These are phyloP conservation scores for Clarireedia homoeocarpa DNA, from an alignment of 2,329 filamentous ascomycete genomes.

Conservation along the genomic window DNA sequence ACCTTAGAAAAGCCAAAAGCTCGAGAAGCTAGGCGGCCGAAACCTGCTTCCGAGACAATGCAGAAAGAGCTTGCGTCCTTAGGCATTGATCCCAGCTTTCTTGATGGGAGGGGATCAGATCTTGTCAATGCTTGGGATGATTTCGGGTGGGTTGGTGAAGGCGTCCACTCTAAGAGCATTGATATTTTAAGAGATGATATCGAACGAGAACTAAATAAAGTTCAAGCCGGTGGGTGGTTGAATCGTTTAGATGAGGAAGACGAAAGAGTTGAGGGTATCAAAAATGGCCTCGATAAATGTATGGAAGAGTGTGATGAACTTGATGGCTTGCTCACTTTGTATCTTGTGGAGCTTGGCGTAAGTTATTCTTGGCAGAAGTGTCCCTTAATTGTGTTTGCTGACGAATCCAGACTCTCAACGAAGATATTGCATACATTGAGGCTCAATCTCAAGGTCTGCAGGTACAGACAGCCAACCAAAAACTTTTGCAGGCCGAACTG, in stretches of 20 bases:
- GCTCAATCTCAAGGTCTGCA: slow-evolving; percentile 94
- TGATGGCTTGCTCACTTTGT: slow-evolving; percentile 87
- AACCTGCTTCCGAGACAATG: slow-evolving; percentile 27
- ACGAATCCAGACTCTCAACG: slow-evolving; percentile 67
- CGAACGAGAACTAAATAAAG: slow-evolving; percentile 79
- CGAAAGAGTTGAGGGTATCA: slow-evolving; percentile 79
- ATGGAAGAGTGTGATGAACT: slow-evolving; percentile 94
- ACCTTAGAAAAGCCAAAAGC: slow-evolving; percentile 25
- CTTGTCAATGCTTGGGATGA: slow-evolving; percentile 79
- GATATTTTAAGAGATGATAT: slow-evolving; percentile 77
- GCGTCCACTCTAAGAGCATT: slow-evolving; percentile 66
- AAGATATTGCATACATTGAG: slow-evolving; percentile 96
- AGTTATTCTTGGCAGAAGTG: slow-evolving; percentile 48
- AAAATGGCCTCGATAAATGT: slow-evolving; percentile 77
- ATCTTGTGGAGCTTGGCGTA: slow-evolving; percentile 88
- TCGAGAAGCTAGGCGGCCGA: slow-evolving; percentile 25
- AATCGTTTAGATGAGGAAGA: slow-evolving; percentile 79
- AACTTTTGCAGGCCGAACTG: slow-evolving; percentile 78
- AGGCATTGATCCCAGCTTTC: slow-evolving; percentile 67
- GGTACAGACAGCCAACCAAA: slow-evolving; percentile 95
- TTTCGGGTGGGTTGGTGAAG: slow-evolving; percentile 78
- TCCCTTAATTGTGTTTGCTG: slow-evolving; percentile 14
- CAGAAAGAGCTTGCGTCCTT: slow-evolving; percentile 37
- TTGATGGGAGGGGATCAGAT: slow-evolving; percentile 69
- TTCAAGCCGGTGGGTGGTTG: slow-evolving; percentile 89